Evolutionary conservation across 2,329 filamentous ascomycete species (phyloP).

Genomic region (Colletotrichum costaricense): DNA sequence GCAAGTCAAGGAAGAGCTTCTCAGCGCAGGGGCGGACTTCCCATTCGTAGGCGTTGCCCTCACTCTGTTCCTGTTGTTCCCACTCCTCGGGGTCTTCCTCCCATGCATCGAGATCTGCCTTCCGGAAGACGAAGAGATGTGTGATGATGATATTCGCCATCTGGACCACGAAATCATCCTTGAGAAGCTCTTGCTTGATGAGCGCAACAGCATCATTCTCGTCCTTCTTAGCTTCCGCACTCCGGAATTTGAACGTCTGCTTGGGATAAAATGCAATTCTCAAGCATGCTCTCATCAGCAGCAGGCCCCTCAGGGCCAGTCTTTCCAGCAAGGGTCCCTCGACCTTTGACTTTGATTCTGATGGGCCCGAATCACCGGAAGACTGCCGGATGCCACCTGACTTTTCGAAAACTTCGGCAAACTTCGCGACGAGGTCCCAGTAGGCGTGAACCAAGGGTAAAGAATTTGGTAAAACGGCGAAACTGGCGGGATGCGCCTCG

Average conservation of each 20-base stretch:
- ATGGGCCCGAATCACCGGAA: constrained; percentile 44
- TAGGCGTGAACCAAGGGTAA: constrained; percentile 83
- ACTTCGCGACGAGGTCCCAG: constrained; percentile 83
- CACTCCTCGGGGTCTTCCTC: constrained; percentile 95
- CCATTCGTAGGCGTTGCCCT: constrained; percentile 90
- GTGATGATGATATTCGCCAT: constrained; percentile 89
- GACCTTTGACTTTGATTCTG: constrained; percentile 59
- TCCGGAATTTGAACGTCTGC: constrained; percentile 86
- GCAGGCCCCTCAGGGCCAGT: constrained; percentile 83
- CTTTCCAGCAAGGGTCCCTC: constrained; percentile 79
- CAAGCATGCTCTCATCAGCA: constrained; percentile 84
- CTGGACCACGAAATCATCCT: constrained; percentile 79
- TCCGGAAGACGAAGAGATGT: constrained; percentile 87
- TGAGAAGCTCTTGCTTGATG: constrained; percentile 81
- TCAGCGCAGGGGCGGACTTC: constrained; percentile 93
- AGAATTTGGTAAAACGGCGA: constrained; percentile 83
- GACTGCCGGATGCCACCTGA: constrained; percentile 66
- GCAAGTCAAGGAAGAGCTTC: constrained; percentile 90
- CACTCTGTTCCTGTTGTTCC: constrained; percentile 89
- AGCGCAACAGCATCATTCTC: constrained; percentile 75
- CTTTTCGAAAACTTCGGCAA: constrained; percentile 79
- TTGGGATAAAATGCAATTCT: constrained; percentile 85
- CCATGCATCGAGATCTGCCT: constrained; percentile 90
- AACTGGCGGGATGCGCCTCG: constrained; percentile 81
- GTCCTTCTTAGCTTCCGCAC: constrained; percentile 79